These are phyloP conservation scores for Porphyridium purpureum DNA, from an alignment of 23 red algal species.

Conservation along the genomic window DNA sequence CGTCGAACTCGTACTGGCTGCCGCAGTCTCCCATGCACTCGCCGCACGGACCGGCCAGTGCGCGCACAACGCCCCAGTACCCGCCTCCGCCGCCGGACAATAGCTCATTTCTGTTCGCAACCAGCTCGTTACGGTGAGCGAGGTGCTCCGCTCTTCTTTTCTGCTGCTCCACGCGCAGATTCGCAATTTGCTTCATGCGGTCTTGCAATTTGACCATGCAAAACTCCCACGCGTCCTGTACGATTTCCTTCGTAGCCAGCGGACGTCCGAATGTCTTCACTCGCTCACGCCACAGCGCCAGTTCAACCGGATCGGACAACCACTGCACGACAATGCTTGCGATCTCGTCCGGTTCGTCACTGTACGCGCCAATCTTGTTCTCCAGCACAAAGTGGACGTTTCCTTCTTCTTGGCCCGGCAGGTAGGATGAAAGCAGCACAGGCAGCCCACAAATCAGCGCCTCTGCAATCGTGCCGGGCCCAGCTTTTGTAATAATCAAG, in stretches of 20 bases:
- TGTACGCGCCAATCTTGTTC: slow-evolving; percentile 57
- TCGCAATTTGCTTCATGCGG: too few species aligned
- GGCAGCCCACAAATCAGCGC: slow-evolving; percentile 75
- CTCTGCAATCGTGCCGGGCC: slow-evolving; percentile 95
- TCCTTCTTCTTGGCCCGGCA: slow-evolving; percentile 92
- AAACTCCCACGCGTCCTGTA: too few species aligned
- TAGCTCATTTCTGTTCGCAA: too few species aligned
- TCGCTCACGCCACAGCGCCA: not conserved
- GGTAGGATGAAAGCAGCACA: slow-evolving; percentile 66
- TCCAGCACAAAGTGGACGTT: slow-evolving; percentile 78
- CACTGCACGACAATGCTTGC: slow-evolving; percentile 36
- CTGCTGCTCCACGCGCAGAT: too few species aligned
- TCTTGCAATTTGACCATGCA: too few species aligned
- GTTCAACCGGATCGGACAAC: slow-evolving; percentile 34
- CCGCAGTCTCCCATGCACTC: too few species aligned
- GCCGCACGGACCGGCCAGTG: too few species aligned
- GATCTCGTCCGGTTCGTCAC: slow-evolving; percentile 33
- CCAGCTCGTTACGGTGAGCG: too few species aligned
- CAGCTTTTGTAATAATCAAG: slow-evolving; percentile 76
- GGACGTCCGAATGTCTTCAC: slow-evolving; percentile 8
- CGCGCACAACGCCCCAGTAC: too few species aligned
- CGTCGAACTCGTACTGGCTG: too few species aligned
- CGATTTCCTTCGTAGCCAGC: slow-evolving; percentile 6
- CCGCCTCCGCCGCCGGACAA: too few species aligned
- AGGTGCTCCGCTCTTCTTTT: too few species aligned